These are phyloP conservation scores for Pseudocercospora ulei DNA, from an alignment of 2,329 filamentous ascomycete genomes.

Conservation along the genomic window DNA sequence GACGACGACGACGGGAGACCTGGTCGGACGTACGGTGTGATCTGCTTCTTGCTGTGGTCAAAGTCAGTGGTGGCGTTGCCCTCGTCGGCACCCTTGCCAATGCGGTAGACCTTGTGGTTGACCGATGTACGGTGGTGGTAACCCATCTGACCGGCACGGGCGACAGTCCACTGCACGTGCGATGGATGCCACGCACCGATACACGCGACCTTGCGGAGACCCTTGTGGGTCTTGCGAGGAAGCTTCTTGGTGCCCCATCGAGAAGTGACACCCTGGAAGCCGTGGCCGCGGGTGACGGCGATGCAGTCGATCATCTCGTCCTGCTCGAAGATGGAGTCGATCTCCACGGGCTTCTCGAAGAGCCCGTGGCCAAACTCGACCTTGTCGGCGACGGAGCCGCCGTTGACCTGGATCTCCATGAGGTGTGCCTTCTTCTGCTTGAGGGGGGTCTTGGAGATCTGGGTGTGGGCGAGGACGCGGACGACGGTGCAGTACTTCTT, in stretches of 20 bases:
- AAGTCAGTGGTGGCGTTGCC: slow-evolving; percentile 89
- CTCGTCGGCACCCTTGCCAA: slow-evolving; percentile 84
- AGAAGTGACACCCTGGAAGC: slow-evolving; percentile 91
- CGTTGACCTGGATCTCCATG: slow-evolving; percentile 99
- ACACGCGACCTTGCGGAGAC: slow-evolving; percentile 99
- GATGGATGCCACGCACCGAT: slow-evolving; percentile 99
- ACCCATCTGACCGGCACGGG: slow-evolving; percentile 97
- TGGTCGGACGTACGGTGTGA: slow-evolving; percentile 98
- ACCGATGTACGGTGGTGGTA: slow-evolving; percentile 99
- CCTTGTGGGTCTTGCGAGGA: slow-evolving; percentile 99
- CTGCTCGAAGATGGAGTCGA: slow-evolving; percentile 94
- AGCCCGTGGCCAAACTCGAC: slow-evolving; percentile 88
- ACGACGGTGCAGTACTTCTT: slow-evolving; percentile 99
- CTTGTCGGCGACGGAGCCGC: slow-evolving; percentile 91
- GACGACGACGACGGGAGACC: not conserved
- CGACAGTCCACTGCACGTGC: slow-evolving; percentile 99
- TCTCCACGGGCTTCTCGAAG: slow-evolving; percentile 97
- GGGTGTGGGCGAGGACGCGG: slow-evolving; percentile 97
- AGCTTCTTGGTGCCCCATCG: slow-evolving; percentile 99
- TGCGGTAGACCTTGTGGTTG: slow-evolving; percentile 99
- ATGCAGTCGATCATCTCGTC: slow-evolving; percentile 99
- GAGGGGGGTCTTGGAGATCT: slow-evolving; percentile 97
- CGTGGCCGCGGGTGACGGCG: slow-evolving; percentile 99
- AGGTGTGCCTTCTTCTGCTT: slow-evolving; percentile 99
- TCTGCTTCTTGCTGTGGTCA: slow-evolving; percentile 98